A percentile compares a stretch with the other conserved stretches of the same genome.
Conservation (phyloP, 345 rosid genomes). For the Cardiospermum halicacabum region DNA sequence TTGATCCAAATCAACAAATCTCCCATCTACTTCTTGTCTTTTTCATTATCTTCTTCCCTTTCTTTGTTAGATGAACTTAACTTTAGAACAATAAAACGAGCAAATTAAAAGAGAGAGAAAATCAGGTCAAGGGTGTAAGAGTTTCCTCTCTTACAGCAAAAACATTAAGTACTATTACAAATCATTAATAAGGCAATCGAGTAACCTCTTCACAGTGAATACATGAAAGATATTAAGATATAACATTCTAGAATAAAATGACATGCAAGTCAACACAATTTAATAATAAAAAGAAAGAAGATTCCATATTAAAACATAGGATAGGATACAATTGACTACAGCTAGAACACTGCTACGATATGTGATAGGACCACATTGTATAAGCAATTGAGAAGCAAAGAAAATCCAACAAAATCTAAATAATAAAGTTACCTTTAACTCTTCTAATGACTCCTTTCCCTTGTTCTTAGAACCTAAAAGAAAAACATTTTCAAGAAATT, state of each 20-base stretch:
- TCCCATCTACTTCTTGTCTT: not conserved
- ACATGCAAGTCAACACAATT: not conserved
- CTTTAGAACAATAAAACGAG: not conserved
- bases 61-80: not conserved
- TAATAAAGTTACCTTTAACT: conserved; percentile 36
- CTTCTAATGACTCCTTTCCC: conserved; percentile 23
- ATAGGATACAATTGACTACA: not conserved
- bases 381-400: not conserved
- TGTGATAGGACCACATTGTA: not conserved
- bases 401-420: not conserved
- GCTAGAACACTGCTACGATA: not conserved
- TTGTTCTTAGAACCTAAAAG: conserved; percentile 19
- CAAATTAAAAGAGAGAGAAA: not conserved
- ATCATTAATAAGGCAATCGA: not conserved
- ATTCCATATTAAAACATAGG: not conserved
- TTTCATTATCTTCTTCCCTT: not conserved
- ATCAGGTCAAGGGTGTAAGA: not conserved
- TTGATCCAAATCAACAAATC: not conserved
- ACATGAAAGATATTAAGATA: not conserved
- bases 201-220: not conserved
- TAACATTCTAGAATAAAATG: not conserved
- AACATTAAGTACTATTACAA: too few species aligned
- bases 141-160: too few species aligned
- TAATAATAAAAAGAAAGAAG: not conserved
- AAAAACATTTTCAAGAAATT: not conserved